A percentile compares a stretch with the other conserved stretches of the same genome.
phyloP scores from a whole-genome alignment of 2,329 filamentous ascomycete species.

The Epichloe scottii region DNA sequence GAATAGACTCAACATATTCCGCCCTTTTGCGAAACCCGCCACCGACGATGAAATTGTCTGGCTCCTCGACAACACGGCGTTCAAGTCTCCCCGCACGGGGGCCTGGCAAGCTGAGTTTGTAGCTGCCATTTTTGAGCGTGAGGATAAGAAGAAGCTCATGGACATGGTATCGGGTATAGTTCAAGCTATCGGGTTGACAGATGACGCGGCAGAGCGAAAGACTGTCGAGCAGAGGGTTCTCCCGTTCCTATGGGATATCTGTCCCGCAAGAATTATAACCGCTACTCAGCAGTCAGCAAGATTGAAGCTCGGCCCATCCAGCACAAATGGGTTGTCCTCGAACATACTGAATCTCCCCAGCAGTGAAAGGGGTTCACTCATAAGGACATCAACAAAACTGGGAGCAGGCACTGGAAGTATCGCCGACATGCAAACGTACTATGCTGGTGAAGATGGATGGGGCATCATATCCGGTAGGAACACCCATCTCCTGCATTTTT shows the following conservation, averaged over 20 bases:
- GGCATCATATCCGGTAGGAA: conserved; percentile 58
- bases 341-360: conserved; percentile 44
- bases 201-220: conserved; percentile 42
- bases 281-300: conserved; percentile 40
- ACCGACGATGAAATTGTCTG: conserved; percentile 62
- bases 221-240: conserved; percentile 56
- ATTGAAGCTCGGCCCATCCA: conserved; percentile 54
- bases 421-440: conserved; percentile 56
- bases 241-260: conserved; percentile 67
- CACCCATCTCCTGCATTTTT: background rate
- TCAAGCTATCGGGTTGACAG: conserved; percentile 52
- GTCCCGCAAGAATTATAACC: conserved; percentile 56
- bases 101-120: conserved; percentile 75
- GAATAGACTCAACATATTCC: conserved; percentile 41
- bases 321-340: conserved; percentile 58
- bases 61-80: conserved; percentile 85
- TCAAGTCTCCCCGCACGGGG: conserved; percentile 35
- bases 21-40: conserved; percentile 34
- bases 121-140: conserved; percentile 64
- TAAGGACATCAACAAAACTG: conserved; percentile 36
- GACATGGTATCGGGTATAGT: conserved; percentile 59
- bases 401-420: conserved; percentile 40
- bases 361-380: conserved; percentile 30
- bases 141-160: conserved; percentile 54
- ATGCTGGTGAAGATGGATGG: conserved; percentile 70